Percentiles rank a stretch among this genome's conserved stretches.
Conservation (phyloP, 2,329 filamentous ascomycete species). For the Claviceps fusiformis region DNA sequence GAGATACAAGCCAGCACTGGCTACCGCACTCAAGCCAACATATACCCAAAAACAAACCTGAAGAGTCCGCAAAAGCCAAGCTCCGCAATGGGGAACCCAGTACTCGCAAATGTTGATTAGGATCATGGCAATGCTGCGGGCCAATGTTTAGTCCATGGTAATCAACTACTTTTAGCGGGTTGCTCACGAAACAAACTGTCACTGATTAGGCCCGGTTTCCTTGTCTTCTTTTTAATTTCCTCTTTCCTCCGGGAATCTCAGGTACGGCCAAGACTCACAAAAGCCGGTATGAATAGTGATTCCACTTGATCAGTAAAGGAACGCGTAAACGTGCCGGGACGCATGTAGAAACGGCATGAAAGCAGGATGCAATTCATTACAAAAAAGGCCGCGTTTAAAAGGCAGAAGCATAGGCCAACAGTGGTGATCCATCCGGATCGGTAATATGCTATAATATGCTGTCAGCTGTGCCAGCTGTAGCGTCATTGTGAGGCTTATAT, state of each 20-base stretch:
- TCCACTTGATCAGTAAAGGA: conserved; percentile 69
- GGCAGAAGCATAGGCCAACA: conserved; percentile 46
- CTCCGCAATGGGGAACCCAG: conserved; percentile 45
- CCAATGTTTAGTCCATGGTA: background rate
- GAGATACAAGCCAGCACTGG: conserved; percentile 60
- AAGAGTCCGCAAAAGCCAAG: conserved; percentile 48
- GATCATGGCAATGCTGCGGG: conserved; percentile 47
- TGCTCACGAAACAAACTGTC: conserved; percentile 30
- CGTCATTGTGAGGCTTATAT: background rate
- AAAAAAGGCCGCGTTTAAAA: conserved; percentile 52
- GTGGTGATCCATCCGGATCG: conserved; percentile 39
- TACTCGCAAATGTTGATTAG: conserved; percentile 70
- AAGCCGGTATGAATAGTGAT: conserved; percentile 62
- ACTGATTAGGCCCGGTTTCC: background rate
- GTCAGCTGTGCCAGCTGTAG: background rate
- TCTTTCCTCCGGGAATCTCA: background rate
- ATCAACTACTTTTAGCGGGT: background rate
- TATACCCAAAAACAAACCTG: conserved; percentile 65
- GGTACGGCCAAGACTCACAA: conserved; percentile 20
- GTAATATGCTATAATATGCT: conserved; percentile 4
- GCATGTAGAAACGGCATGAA: conserved; percentile 52
- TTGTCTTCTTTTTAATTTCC: background rate
- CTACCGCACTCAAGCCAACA: conserved; percentile 49
- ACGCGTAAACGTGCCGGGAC: conserved; percentile 54
- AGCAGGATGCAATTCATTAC: conserved; percentile 50